Evolutionary conservation across 1,284 basidiomycete species (phyloP).

Genomic region (Trametes polyzona): DNA sequence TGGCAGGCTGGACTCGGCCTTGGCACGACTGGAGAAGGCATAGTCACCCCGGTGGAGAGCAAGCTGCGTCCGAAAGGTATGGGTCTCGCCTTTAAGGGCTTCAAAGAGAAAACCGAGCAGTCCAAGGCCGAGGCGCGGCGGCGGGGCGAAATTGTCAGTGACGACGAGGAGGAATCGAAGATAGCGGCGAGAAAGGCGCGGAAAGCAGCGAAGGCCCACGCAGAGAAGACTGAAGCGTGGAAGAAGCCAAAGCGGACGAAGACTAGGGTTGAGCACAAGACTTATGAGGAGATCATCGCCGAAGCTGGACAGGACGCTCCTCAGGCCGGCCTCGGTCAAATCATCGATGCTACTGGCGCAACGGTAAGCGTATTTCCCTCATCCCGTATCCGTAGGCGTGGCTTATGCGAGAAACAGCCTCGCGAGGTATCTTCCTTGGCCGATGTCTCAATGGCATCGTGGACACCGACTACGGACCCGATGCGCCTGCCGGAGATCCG

Average conservation of each 20-base stretch:
- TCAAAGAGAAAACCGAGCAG: conserved; percentile 87
- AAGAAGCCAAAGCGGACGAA: conserved; percentile 86
- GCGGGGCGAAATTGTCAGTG: conserved; percentile 74
- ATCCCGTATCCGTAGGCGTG: neutral
- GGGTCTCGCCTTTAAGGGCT: conserved; percentile 88
- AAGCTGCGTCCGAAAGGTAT: conserved; percentile 82
- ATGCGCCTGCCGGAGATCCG: conserved; percentile 93
- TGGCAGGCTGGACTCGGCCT: conserved; percentile 89
- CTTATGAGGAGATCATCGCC: conserved; percentile 91
- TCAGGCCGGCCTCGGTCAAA: conserved; percentile 71
- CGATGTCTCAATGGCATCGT: conserved; percentile 76
- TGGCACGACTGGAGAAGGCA: conserved; percentile 80
- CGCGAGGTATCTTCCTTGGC: conserved; percentile 84
- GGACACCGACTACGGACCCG: conserved; percentile 85
- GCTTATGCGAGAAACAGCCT: conserved; percentile 49
- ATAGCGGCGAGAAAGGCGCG: conserved; percentile 48
- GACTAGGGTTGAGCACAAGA: conserved; percentile 88
- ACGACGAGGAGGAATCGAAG: conserved; percentile 67
- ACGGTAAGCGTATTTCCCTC: conserved; percentile 58
- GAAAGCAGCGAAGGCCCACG: conserved; percentile 49
- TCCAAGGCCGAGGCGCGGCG: conserved; percentile 82
- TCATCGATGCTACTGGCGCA: conserved; percentile 93
- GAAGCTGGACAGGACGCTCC: conserved; percentile 71
- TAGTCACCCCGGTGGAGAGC: conserved; percentile 86
- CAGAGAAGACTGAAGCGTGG: conserved; percentile 73